Base-by-base conservation (phyloP, 2,329 filamentous ascomycete species). In the Gliomastix tumulicola region DNA sequence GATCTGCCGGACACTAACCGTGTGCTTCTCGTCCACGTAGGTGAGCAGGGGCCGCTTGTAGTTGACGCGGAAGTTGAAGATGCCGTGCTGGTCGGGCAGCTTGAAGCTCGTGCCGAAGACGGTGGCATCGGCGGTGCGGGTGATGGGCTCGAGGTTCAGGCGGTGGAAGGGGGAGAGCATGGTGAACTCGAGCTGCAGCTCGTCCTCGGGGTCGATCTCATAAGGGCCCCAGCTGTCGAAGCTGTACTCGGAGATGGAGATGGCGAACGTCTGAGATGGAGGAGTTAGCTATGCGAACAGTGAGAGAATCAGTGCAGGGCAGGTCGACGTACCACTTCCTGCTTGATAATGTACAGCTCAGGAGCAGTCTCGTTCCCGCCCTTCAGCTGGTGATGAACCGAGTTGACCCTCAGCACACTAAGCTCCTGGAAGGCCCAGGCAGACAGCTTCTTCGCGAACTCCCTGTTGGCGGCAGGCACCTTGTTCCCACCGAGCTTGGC, bases 91-190 rank as follows among this genome's bases (percentile, higher is more conserved):
- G 59, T 98, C 92, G 5, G 92, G 92, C 5, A 90, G 75, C 45
- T 73, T 84, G 65, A 98, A 96, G 18, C 76, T 73, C 32, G 76
- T 73, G 44, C 74, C 73, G 69, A 82, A 98, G 43, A 84, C 73
- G 34, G 85, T 82, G 45, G 80, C 79, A 50, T 86, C 81, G 37
- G 71, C 61, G 2, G 79, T 82, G 19, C 69, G 69, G 21, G 63
- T 60, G 9, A 69, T 59, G 12, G 77, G 74, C 8, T 66, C 51
- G 21, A 98, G 79, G 41, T 79, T 71, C 22, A 97, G 74, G 30
- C 92, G 89, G 67, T 96, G 84, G 78, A 96, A 97, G 39, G 92
- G 90, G 2, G 90, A 96, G 32, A 98, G 83, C 92, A 97, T 98
- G 67, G 82, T 89, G 71, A 97, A 96, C 63, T 98, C 92, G 43